Conservation (phyloP, 805 yeast species). For the Kregervanrija fluxuum region DNA sequence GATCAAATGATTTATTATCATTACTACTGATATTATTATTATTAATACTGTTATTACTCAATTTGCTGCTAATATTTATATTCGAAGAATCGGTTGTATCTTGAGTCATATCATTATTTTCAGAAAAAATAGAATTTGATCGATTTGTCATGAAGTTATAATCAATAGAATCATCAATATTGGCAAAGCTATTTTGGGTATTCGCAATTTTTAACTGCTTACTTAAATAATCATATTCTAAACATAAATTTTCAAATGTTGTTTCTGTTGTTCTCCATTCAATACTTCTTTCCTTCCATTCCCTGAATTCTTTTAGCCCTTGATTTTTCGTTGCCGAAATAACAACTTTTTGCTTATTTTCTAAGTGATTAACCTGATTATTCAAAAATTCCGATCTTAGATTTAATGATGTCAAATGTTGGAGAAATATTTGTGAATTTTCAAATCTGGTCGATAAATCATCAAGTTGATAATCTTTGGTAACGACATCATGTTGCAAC, state of each 20-base stretch:
- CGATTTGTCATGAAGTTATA: neutral
- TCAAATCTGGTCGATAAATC: constrained; percentile 18
- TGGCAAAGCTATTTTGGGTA: constrained; percentile 2
- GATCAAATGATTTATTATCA: neutral
- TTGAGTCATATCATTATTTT: neutral
- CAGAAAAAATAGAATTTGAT: constrained; percentile 7
- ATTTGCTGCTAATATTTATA: neutral
- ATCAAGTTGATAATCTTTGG: constrained; percentile 17
- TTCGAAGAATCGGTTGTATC: neutral
- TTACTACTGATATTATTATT: neutral
- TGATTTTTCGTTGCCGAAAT: constrained; percentile 16
- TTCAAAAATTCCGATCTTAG: constrained; percentile 29
- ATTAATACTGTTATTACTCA: neutral
- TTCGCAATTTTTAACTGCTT: constrained; percentile 20
- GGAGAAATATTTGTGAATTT: constrained; percentile 22
- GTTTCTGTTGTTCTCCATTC: constrained; percentile 41
- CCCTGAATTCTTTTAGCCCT: constrained; percentile 15
- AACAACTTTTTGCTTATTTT: constrained; percentile 11
- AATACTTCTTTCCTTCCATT: constrained; percentile 23
- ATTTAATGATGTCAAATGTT: constrained; percentile 26
- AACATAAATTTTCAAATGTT: constrained; percentile 35
- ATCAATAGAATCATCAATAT: neutral
- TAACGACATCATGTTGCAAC: constrained; percentile 13
- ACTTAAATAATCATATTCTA: constrained; percentile 33
- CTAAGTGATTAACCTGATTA: constrained; percentile 25